A percentile compares a stretch with the other conserved stretches of the same genome.
These are phyloP conservation scores for Graphiopsis chlorocephala DNA, from an alignment of 2,329 filamentous ascomycete genomes.

Conservation along the genomic window DNA sequence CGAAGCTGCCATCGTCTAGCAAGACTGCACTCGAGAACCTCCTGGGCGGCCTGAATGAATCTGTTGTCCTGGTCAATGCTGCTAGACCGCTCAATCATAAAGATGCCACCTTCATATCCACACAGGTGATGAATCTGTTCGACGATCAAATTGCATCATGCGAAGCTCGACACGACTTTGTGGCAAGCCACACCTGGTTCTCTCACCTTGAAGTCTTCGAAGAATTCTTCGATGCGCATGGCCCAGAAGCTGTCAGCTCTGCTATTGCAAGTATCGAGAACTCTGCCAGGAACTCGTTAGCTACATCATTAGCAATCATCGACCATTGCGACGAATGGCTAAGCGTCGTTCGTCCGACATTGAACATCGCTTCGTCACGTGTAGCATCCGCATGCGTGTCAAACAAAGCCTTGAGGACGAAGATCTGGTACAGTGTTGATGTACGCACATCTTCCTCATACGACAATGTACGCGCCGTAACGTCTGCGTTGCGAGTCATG, in stretches of 20 bases:
- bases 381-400: not conserved
- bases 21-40: conserved; percentile 1
- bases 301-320: not conserved
- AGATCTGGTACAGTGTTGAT: conserved; percentile 98
- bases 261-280: not conserved
- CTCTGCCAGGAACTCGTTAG: not conserved
- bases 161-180: conserved; percentile 75
- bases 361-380: not conserved
- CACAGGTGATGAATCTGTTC: conserved; percentile 49
- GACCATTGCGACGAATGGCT: conserved; percentile 7
- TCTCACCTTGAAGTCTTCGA: conserved; percentile 20
- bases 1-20: not conserved
- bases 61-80: not conserved
- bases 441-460: conserved; percentile 87
- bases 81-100: not conserved
- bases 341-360: not conserved
- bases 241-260: not conserved
- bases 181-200: conserved; percentile 69
- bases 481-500: conserved; percentile 88
- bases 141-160: conserved; percentile 74
- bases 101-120: not conserved
- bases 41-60: not conserved
- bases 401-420: conserved; percentile 58
- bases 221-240: not conserved
- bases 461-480: conserved; percentile 81